Conservation (phyloP, 345 rosid genomes). For the Hirschfeldia incana region DNA sequence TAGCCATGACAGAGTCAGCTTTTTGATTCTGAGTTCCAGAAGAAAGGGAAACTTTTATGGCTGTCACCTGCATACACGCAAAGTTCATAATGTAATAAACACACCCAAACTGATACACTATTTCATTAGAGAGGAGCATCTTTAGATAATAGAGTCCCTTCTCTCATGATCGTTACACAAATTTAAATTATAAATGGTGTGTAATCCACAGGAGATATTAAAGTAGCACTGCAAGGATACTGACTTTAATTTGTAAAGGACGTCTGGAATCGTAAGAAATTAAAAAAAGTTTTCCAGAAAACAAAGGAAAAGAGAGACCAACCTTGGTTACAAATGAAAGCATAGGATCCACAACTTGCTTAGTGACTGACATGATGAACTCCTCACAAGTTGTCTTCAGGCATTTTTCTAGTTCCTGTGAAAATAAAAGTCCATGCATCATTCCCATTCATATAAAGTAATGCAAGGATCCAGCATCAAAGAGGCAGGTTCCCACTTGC, state of each 20-base stretch:
- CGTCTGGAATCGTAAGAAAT: neutral
- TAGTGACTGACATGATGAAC: slow-evolving; percentile 95
- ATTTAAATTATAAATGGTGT: neutral
- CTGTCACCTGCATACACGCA: slow-evolving; percentile 60
- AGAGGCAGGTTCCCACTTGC: neutral
- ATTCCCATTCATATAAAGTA: slow-evolving; percentile 17
- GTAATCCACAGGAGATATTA: neutral
- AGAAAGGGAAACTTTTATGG: slow-evolving; percentile 76
- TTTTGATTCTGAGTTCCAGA: slow-evolving; percentile 62
- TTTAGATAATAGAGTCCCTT: neutral
- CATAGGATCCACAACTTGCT: slow-evolving; percentile 96
- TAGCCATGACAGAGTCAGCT: slow-evolving; percentile 69
- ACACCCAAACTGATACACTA: slow-evolving; percentile 2
- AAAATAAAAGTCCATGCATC: slow-evolving; percentile 19
- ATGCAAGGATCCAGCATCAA: slow-evolving; percentile 10
- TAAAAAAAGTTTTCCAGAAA: neutral
- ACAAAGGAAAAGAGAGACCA: slow-evolving; percentile 17
- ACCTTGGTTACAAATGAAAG: slow-evolving; percentile 97
- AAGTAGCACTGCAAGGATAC: slow-evolving; percentile 14
- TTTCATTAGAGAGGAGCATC: neutral
- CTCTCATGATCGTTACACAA: neutral
- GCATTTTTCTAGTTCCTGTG: slow-evolving; percentile 93
- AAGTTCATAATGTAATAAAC: neutral
- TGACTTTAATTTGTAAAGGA: neutral
- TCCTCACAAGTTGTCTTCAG: slow-evolving; percentile 96